A percentile compares a stretch with the other conserved stretches of the same genome.
Evolutionary conservation across 2,329 filamentous ascomycete genomes (phyloP).

Genomic region (Talaromyces sp.): DNA sequence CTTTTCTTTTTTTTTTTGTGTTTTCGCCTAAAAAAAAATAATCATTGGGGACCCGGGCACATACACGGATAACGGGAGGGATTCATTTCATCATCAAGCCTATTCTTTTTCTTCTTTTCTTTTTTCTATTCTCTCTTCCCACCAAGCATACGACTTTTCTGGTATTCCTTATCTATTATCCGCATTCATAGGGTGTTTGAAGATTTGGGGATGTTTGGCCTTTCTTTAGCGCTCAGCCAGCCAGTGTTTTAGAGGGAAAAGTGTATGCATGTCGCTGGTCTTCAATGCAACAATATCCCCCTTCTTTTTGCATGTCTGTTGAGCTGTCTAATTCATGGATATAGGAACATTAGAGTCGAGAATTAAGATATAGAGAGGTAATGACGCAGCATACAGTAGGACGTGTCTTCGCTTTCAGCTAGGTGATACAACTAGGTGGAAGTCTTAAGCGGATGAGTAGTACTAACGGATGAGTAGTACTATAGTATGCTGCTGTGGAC

Average conservation of each 20-base stretch:
- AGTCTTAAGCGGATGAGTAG: too few species aligned
- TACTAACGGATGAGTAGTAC: background rate
- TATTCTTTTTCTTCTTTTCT: background rate
- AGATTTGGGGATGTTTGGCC: constrained; percentile 1
- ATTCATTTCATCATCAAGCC: constrained; percentile 1
- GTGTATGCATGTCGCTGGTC: background rate
- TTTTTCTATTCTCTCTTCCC: too few species aligned
- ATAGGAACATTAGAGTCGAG: background rate
- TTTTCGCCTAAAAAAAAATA: background rate
- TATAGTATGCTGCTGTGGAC: background rate
- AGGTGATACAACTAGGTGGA: too few species aligned
- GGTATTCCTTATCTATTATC: background rate
- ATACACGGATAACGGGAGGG: constrained; percentile 6
- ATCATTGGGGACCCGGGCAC: background rate
- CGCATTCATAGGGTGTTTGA: constrained; percentile 4
- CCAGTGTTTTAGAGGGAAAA: background rate
- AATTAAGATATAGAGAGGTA: too few species aligned
- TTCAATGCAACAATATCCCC: constrained; percentile 1
- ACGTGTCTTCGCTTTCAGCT: background rate
- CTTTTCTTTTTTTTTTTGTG: background rate
- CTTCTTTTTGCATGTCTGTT: constrained; percentile 3
- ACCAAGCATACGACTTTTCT: background rate
- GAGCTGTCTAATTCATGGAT: background rate
- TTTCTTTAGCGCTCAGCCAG: background rate
- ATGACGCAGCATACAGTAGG: too few species aligned